Percentiles rank a stretch among this genome's conserved stretches.
phyloP scores from a whole-genome alignment of 352 stramenopile species.

The Thalassiosira livingstoniorum region DNA sequence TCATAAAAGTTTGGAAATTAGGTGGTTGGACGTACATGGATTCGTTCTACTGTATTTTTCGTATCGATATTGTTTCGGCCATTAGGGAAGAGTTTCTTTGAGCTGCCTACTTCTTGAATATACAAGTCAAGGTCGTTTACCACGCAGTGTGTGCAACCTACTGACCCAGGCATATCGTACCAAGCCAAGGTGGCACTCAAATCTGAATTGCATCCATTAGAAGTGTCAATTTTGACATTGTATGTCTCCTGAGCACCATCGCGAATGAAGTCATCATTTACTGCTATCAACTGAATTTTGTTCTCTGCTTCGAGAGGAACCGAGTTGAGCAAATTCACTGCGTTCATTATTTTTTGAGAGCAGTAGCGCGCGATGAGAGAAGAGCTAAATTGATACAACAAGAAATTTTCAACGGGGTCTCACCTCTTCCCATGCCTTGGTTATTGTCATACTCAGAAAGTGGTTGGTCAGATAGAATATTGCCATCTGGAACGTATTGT shows the following conservation, averaged over 20 bases:
- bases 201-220: conserved; percentile 19
- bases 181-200: conserved; percentile 53
- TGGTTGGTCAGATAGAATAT: conserved; percentile 6
- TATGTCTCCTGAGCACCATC: conserved; percentile 26
- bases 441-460: conserved; percentile 43
- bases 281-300: conserved; percentile 28
- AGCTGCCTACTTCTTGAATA: conserved; percentile 18
- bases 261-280: conserved; percentile 42
- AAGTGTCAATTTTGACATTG: conserved; percentile 31
- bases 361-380: too few species aligned
- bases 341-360: too few species aligned
- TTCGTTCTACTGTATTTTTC: conserved; percentile 45
- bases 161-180: conserved; percentile 34
- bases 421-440: conserved; percentile 49
- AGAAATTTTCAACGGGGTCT: too few species aligned
- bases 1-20: not conserved
- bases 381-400: too few species aligned
- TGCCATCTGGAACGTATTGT: conserved; percentile 29
- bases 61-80: conserved; percentile 22
- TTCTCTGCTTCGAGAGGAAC: conserved; percentile 45
- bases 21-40: conserved; percentile 8
- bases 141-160: conserved; percentile 34
- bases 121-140: conserved; percentile 49
- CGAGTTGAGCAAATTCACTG: conserved; percentile 48
- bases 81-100: conserved; percentile 39